Evolutionary conservation across 441 rosid species (phyloP).

Genomic region (Raphanus hybrid): DNA sequence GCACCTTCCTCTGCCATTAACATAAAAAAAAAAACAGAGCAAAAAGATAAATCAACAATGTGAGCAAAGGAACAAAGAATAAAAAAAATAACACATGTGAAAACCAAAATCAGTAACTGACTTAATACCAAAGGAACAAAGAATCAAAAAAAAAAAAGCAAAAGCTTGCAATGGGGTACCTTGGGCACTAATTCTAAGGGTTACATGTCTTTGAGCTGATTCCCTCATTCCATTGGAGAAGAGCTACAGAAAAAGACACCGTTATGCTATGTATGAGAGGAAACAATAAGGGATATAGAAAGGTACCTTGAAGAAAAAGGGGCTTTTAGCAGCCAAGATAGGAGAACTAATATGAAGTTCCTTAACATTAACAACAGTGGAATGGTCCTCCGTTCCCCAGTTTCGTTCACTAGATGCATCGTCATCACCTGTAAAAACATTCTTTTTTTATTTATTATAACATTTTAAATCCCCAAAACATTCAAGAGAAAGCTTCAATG

Average conservation of each 20-base stretch:
- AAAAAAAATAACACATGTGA: background rate
- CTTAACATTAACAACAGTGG: constrained; percentile 14
- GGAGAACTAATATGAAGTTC: constrained; percentile 84
- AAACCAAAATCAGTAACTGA: constrained; percentile 22
- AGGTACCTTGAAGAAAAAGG: constrained; percentile 81
- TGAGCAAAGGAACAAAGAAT: too few relatives aligned
- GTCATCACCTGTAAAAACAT: constrained; percentile 62
- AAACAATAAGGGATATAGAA: background rate
- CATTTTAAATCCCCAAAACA: background rate
- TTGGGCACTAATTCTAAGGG: constrained; percentile 69
- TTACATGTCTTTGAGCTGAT: constrained; percentile 78
- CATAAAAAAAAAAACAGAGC: background rate
- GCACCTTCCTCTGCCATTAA: too few relatives aligned
- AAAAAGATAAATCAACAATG: constrained; percentile 13
- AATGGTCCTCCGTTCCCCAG: constrained; percentile 82
- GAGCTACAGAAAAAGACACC: constrained; percentile 50
- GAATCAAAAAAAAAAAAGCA: constrained; percentile 35
- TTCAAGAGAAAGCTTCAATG: background rate
- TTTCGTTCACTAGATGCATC: constrained; percentile 58
- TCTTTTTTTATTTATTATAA: background rate
- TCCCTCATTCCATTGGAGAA: constrained; percentile 92
- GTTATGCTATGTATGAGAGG: background rate
- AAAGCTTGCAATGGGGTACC: constrained; percentile 65
- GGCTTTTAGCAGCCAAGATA: constrained; percentile 94
- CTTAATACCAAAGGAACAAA: background rate